phyloP scores from a whole-genome alignment of 2,329 filamentous ascomycete genomes.

The Mollisia scopiformis region DNA sequence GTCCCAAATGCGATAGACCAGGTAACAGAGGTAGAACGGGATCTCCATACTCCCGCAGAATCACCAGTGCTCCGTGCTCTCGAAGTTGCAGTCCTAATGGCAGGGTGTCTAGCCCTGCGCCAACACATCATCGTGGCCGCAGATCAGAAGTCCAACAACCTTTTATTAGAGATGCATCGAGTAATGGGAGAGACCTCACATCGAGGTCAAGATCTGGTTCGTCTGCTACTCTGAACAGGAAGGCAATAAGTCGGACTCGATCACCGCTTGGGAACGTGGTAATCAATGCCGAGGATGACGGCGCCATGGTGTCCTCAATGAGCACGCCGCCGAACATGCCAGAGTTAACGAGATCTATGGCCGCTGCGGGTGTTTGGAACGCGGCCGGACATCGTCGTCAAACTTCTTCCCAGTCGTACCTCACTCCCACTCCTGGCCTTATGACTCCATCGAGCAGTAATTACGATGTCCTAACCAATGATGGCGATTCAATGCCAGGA shows the following conservation, averaged over 20 bases:
- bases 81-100: neutral
- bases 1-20: neutral
- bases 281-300: neutral
- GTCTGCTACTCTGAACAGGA: neutral
- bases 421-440: neutral
- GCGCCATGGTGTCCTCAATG: neutral
- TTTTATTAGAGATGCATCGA: neutral
- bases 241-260: neutral
- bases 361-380: neutral
- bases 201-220: neutral
- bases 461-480: neutral
- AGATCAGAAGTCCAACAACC: neutral
- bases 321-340: neutral
- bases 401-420: neutral
- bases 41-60: neutral
- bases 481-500: neutral
- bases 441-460: neutral
- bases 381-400: neutral
- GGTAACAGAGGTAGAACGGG: neutral
- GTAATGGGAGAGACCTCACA: neutral
- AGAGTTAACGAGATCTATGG: neutral
- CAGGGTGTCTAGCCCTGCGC: neutral
- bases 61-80: neutral
- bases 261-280: neutral
- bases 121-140: neutral